Conservation (phyloP, 352 stramenopile genomes). For the Phytophthora pinifolia region DNA sequence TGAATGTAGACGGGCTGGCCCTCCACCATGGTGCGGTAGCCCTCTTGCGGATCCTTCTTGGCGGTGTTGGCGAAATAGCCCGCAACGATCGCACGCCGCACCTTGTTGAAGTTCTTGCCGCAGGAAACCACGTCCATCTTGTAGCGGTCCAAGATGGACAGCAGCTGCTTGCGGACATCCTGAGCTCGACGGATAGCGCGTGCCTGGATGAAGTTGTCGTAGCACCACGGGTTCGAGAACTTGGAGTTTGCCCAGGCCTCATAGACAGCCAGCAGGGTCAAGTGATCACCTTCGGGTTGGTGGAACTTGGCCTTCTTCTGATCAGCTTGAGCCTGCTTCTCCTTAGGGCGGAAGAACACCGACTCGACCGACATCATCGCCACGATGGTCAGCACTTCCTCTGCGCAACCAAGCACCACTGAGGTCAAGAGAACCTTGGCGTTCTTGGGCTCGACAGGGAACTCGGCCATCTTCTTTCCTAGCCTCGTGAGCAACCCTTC, state of each 20-base stretch:
- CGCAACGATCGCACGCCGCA: constrained; percentile 97
- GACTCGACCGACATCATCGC: constrained; percentile 99
- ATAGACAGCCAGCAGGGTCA: constrained; percentile 98
- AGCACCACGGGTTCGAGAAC: constrained; percentile 99
- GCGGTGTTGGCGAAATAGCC: constrained; percentile 99
- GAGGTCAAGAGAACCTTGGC: constrained; percentile 99
- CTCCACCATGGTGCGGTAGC: constrained; percentile 98
- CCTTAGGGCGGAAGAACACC: constrained; percentile 98
- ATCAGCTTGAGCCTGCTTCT: constrained; percentile 98
- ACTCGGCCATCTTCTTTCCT: constrained; percentile 99
- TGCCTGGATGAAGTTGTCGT: constrained; percentile 99
- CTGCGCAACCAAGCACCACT: constrained; percentile 96
- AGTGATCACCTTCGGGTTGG: constrained; percentile 98
- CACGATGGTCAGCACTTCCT: constrained; percentile 99
- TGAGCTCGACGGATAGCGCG: constrained; percentile 95
- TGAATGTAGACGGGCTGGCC: constrained; percentile 99
- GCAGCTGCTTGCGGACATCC: constrained; percentile 99
- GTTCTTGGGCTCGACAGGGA: constrained; percentile 98
- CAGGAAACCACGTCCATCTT: constrained; percentile 98
- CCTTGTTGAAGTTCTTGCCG: constrained; percentile 96
- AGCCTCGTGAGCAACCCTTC: constrained; percentile 92
- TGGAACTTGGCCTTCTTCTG: constrained; percentile 99
- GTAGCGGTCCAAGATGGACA: constrained; percentile 99
- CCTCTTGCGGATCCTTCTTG: constrained; percentile 99
- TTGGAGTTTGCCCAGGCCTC: constrained; percentile 98